These are phyloP conservation scores for Xylaria telfairii DNA, from an alignment of 495 filamentous ascomycete genomes.

Conservation along the genomic window DNA sequence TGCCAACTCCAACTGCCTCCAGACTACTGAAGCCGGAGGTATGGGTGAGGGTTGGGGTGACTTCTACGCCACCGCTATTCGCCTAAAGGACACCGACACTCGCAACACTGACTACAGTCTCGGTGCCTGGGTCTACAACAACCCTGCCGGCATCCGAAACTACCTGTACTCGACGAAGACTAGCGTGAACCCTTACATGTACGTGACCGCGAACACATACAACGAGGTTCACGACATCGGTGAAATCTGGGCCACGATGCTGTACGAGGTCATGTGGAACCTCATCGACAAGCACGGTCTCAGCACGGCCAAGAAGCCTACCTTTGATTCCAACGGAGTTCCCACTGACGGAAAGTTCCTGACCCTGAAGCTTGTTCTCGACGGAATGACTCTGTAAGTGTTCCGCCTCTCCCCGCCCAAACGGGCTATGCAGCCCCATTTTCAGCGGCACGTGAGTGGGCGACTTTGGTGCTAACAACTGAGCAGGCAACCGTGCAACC, in stretches of 20 bases:
- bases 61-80: conserved; percentile 58
- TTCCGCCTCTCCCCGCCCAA: background rate
- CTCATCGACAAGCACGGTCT: conserved; percentile 59
- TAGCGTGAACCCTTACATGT: conserved; percentile 53
- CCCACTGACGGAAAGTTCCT: conserved; percentile 58
- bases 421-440: background rate
- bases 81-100: conserved; percentile 54
- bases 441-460: background rate
- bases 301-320: conserved; percentile 48
- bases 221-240: conserved; percentile 54
- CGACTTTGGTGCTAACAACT: background rate
- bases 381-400: conserved; percentile 57
- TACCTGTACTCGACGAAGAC: conserved; percentile 59
- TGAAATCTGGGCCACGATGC: conserved; percentile 58
- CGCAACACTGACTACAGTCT: conserved; percentile 52
- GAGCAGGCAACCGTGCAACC: conserved; percentile 55
- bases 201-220: conserved; percentile 46
- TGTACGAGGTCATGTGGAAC: conserved; percentile 61
- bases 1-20: conserved; percentile 54
- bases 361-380: conserved; percentile 57
- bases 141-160: conserved; percentile 50
- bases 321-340: conserved; percentile 50
- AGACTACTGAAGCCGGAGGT: conserved; percentile 51
- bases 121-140: conserved; percentile 53
- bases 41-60: conserved; percentile 64